These are phyloP conservation scores for Corylus americana DNA, from an alignment of 306 rosid species.

Conservation along the genomic window DNA sequence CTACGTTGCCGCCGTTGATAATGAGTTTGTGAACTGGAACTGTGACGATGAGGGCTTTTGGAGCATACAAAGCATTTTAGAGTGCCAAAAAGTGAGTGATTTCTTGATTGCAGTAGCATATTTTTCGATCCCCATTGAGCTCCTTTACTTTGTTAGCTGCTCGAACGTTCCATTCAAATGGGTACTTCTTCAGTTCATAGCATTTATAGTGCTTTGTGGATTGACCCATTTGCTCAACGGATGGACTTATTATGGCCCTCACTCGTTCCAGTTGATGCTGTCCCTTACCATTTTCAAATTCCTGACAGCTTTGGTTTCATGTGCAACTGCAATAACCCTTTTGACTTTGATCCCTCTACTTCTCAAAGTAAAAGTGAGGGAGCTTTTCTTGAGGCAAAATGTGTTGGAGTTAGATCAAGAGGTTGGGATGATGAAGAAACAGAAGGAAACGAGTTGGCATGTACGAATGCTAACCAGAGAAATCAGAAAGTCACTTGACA, in stretches of 20 bases:
- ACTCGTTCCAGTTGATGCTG: constrained; percentile 95
- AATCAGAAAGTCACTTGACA: constrained; percentile 92
- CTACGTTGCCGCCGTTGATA: constrained; percentile 46
- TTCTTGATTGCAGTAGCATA: constrained; percentile 98
- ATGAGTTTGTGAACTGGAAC: constrained; percentile 73
- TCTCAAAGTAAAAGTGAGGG: constrained; percentile 97
- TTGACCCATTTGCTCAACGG: constrained; percentile 95
- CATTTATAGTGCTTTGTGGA: constrained; percentile 95
- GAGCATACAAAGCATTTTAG: constrained; percentile 83
- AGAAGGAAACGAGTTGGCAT: constrained; percentile 85
- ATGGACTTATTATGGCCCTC: constrained; percentile 92
- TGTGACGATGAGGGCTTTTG: constrained; percentile 92
- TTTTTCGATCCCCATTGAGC: constrained; percentile 92
- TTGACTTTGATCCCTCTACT: constrained; percentile 92
- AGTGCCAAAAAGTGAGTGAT: constrained; percentile 93
- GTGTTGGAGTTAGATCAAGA: constrained; percentile 97
- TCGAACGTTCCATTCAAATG: constrained; percentile 98
- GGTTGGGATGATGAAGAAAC: constrained; percentile 84
- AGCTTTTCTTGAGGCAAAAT: constrained; percentile 90
- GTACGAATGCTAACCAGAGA: constrained; percentile 98
- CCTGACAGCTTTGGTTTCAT: constrained; percentile 94
- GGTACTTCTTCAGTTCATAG: constrained; percentile 91
- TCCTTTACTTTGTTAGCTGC: constrained; percentile 94
- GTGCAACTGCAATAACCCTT: constrained; percentile 96
- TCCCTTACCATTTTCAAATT: constrained; percentile 89